A percentile compares a stretch with the other conserved stretches of the same genome.
These are phyloP conservation scores for Lactuca sativa DNA, from an alignment of 129 eudicot genomes.

Conservation along the genomic window DNA sequence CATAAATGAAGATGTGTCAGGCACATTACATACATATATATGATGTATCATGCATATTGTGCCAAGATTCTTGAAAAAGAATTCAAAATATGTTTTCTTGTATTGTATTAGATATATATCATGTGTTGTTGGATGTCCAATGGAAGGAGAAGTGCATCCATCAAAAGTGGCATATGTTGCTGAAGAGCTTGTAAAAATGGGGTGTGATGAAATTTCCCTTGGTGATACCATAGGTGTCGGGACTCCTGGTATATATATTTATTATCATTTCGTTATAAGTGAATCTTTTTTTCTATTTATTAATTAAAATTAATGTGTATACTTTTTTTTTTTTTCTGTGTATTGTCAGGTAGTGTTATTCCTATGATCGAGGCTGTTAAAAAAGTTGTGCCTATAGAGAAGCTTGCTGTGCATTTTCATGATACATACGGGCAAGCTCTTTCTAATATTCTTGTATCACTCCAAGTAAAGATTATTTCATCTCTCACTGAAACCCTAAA, in stretches of 20 bases:
- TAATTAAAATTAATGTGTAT: too few relatives aligned
- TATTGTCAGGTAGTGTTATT: slow-evolving; percentile 56
- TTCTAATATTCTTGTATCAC: slow-evolving; percentile 71
- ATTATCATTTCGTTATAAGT: too few relatives aligned
- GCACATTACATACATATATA: background rate
- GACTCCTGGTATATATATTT: slow-evolving; percentile 66
- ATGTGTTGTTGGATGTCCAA: slow-evolving; percentile 92
- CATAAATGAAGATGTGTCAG: too few relatives aligned
- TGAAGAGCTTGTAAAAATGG: slow-evolving; percentile 68
- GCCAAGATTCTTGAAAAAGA: background rate
- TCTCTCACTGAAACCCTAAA: background rate
- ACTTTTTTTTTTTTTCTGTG: too few relatives aligned
- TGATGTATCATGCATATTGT: background rate
- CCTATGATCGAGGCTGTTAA: slow-evolving; percentile 83
- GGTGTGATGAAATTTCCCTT: slow-evolving; percentile 84
- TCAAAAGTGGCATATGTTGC: slow-evolving; percentile 85
- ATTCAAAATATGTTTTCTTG: background rate
- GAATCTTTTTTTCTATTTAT: background rate
- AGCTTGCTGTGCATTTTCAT: slow-evolving; percentile 91
- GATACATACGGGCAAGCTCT: slow-evolving; percentile 94
- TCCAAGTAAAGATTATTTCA: slow-evolving; percentile 52
- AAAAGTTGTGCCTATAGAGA: slow-evolving; percentile 62
- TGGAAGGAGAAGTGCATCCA: slow-evolving; percentile 84
- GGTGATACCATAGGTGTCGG: slow-evolving; percentile 96
- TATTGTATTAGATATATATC: slow-evolving; percentile 64